Percentiles rank a stretch among this genome's conserved stretches.
These are phyloP conservation scores for Geotrichum citri-aurantii DNA, from an alignment of 1,139 yeast species.

Conservation along the genomic window DNA sequence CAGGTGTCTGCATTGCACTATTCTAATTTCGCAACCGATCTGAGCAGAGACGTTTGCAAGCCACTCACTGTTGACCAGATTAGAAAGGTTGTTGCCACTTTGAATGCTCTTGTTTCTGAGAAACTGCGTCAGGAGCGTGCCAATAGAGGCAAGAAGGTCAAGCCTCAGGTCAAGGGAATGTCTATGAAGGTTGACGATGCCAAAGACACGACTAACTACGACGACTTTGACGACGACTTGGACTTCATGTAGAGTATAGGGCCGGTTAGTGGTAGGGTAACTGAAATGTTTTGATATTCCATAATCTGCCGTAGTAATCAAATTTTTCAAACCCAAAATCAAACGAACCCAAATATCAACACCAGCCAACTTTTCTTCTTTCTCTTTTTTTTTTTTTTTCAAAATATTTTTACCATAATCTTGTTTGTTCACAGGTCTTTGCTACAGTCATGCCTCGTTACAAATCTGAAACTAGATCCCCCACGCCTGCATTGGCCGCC, in stretches of 20 bases:
- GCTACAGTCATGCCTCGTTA: conserved; percentile 2
- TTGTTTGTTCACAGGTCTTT: neutral
- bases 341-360: neutral
- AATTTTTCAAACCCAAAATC: neutral
- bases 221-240: conserved; percentile 59
- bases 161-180: conserved; percentile 73
- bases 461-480: conserved; percentile 1
- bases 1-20: conserved; percentile 55
- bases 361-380: neutral
- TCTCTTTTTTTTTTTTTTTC: neutral
- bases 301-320: neutral
- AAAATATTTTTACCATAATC: neutral
- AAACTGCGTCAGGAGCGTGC: conserved; percentile 90
- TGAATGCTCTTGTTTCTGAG: conserved; percentile 74
- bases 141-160: conserved; percentile 93
- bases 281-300: neutral
- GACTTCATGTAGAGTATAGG: conserved; percentile 74
- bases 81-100: conserved; percentile 79
- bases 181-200: conserved; percentile 73
- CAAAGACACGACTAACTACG: conserved; percentile 54
- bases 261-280: neutral
- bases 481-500: conserved; percentile 1
- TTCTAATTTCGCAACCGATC: conserved; percentile 73
- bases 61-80: conserved; percentile 79
- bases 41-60: conserved; percentile 74